A percentile compares a stretch with the other conserved stretches of the same genome.
These are phyloP conservation scores for Solanum infundibuliforme DNA, from an alignment of 257 asterid genomes.

Conservation along the genomic window DNA sequence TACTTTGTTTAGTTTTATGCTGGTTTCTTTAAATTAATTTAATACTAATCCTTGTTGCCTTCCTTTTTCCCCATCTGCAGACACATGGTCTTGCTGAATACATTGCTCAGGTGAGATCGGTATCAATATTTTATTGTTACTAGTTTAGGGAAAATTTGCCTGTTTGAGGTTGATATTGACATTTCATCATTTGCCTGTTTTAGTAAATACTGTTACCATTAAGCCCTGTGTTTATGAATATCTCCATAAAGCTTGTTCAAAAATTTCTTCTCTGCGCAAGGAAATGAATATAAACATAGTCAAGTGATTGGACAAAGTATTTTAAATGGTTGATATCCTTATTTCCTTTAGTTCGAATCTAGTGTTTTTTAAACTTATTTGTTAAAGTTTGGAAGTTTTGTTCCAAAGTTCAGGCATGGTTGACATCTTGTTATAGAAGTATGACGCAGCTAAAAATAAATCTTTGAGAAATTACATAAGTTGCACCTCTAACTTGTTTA, in stretches of 20 bases:
- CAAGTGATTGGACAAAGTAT: neutral
- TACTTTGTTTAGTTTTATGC: neutral
- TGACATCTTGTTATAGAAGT: neutral
- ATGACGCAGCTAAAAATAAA: neutral
- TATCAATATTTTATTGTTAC: neutral
- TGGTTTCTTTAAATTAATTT: neutral
- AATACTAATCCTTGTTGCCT: neutral
- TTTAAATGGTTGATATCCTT: neutral
- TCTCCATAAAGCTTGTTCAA: neutral
- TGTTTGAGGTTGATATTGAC: neutral
- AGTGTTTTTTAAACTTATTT: neutral
- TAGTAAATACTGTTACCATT: neutral
- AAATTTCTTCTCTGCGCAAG: neutral
- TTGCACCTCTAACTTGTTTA: neutral
- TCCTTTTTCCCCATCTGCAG: conserved; percentile 34
- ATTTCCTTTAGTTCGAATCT: neutral
- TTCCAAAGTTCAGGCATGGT: neutral
- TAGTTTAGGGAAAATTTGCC: neutral
- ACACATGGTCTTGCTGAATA: conserved; percentile 86
- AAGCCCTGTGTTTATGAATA: neutral
- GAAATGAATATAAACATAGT: neutral
- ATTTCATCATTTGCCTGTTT: neutral
- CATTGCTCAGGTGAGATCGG: conserved; percentile 77
- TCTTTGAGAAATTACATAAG: neutral
- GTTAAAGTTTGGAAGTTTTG: neutral